A percentile compares a stretch with the other conserved stretches of the same genome.
phyloP scores from a whole-genome alignment of 139 green algal species.

The Micromonas pusilla region DNA sequence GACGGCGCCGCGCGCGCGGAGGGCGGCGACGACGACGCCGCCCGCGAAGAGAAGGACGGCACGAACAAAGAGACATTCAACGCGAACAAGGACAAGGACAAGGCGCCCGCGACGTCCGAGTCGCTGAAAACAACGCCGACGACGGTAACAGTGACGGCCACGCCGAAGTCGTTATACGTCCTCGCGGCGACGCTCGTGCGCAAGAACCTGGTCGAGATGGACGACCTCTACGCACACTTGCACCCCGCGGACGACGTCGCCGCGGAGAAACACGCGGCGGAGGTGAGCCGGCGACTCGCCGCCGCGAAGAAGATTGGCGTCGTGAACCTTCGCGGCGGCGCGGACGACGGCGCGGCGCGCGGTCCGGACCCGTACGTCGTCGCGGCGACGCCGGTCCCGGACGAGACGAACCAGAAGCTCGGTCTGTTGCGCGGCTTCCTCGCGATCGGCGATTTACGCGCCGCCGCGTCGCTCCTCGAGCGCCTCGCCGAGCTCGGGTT shows the following conservation, averaged over 20 bases:
- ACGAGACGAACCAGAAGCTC: constrained; percentile 36
- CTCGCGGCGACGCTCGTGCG: constrained; percentile 42
- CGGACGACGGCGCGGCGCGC: not conserved
- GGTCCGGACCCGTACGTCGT: not conserved
- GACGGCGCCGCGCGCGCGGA: no score
- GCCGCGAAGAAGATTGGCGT: not conserved
- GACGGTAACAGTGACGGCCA: not conserved
- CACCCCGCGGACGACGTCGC: constrained; percentile 47
- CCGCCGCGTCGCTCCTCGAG: constrained; percentile 30
- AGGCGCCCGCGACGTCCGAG: no score
- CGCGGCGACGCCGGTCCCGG: not conserved
- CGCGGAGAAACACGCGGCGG: constrained; percentile 22
- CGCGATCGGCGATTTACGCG: constrained; percentile 23
- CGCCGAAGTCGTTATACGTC: constrained; percentile 32
- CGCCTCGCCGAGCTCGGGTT: constrained; percentile 30
- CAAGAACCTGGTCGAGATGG: constrained; percentile 43
- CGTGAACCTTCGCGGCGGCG: not conserved
- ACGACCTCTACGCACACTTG: constrained; percentile 57
- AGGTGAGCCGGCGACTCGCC: not conserved
- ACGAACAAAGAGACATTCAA: no score
- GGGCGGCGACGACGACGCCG: no score
- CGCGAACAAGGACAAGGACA: no score
- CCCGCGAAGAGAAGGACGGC: no score
- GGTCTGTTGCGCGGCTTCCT: constrained; percentile 32
- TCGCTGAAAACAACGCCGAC: no score